These are phyloP conservation scores for Wickerhamomyces xylosicus DNA, from an alignment of 805 yeast species.

Conservation along the genomic window DNA sequence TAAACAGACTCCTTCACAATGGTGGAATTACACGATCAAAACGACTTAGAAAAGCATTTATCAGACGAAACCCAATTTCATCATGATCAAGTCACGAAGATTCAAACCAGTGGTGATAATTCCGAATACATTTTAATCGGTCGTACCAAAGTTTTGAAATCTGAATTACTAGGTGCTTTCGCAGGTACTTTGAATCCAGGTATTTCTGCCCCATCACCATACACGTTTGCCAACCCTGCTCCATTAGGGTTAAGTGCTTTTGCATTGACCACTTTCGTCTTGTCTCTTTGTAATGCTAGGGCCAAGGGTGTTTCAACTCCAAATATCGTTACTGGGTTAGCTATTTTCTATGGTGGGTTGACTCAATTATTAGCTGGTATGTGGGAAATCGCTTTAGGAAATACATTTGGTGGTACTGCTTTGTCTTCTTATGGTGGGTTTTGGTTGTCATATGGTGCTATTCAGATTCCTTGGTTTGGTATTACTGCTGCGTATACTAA, in stretches of 20 bases:
- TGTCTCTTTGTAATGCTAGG: conserved; percentile 42
- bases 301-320: conserved; percentile 44
- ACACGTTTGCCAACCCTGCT: conserved; percentile 56
- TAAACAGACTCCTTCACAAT: too few relatives aligned
- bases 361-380: conserved; percentile 53
- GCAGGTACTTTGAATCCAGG: conserved; percentile 84
- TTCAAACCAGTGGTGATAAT: conserved; percentile 32
- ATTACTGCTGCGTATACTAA: conserved; percentile 41
- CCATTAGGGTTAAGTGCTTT: conserved; percentile 55
- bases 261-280: conserved; percentile 51
- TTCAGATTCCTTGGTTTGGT: conserved; percentile 50
- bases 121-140: conserved; percentile 66
- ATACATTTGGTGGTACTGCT: conserved; percentile 61
- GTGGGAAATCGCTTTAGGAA: conserved; percentile 55
- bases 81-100: conserved; percentile 15
- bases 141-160: conserved; percentile 50
- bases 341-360: conserved; percentile 55
- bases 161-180: conserved; percentile 54
- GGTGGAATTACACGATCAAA: neutral
- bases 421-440: conserved; percentile 57
- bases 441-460: conserved; percentile 58
- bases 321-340: conserved; percentile 45
- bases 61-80: conserved; percentile 2
- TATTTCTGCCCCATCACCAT: conserved; percentile 42
- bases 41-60: neutral